Percentiles rank a stretch among this genome's conserved stretches.
Evolutionary conservation across 2,329 filamentous ascomycete species (phyloP).

Genomic region (Penicillium fuscoglaucum): DNA sequence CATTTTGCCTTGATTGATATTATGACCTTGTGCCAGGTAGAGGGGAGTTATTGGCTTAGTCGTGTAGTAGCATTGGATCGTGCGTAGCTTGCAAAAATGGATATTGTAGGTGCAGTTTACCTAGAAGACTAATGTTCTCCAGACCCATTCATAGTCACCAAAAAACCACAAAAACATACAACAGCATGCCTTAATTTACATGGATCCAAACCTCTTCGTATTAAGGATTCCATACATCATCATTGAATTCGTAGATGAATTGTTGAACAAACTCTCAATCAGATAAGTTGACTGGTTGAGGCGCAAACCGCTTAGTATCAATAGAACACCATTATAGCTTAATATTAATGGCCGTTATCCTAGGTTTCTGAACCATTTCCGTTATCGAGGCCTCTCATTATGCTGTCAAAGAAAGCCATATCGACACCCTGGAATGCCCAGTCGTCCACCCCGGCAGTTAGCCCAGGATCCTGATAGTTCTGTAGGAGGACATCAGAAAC

Average conservation of each 20-base stretch:
- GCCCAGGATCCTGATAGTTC: constrained; percentile 40
- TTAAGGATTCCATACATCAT: neutral
- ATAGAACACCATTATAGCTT: neutral
- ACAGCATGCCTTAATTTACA: no score
- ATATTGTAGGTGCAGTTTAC: neutral
- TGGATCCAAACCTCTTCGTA: no score
- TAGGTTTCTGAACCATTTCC: neutral
- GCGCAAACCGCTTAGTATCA: neutral
- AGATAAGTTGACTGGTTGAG: neutral
- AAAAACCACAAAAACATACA: no score
- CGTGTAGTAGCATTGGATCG: neutral
- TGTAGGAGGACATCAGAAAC: neutral
- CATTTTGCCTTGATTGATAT: neutral
- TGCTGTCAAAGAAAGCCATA: constrained; percentile 16
- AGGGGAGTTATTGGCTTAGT: neutral
- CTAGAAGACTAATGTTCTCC: neutral
- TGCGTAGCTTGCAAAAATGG: neutral
- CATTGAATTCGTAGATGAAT: neutral
- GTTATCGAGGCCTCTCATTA: constrained; percentile 9
- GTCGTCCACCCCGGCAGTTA: constrained; percentile 29
- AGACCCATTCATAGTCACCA: no score
- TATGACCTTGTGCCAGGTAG: neutral
- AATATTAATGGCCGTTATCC: neutral
- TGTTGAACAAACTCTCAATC: neutral
- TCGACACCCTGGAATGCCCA: constrained; percentile 18